Conservation (phyloP, 1,284 basidiomycete species). For the Cryptococcus neoformans region DNA sequence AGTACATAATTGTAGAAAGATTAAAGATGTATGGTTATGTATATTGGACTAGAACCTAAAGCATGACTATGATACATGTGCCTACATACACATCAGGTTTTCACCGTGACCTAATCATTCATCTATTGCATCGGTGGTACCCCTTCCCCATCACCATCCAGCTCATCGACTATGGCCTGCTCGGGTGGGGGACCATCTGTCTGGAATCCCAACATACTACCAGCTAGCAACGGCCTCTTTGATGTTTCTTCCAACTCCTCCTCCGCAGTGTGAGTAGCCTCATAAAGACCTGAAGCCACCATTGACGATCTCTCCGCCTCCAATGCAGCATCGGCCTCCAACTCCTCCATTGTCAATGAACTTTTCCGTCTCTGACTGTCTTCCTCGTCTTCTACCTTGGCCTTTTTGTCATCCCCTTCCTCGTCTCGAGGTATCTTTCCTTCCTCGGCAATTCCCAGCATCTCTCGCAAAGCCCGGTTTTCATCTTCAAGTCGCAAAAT, state of each 20-base stretch:
- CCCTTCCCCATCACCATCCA: conserved; percentile 7
- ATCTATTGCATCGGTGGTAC: not conserved
- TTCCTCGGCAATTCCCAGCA: conserved; percentile 61
- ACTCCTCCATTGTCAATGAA: conserved; percentile 38
- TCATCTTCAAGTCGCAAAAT: conserved; percentile 73
- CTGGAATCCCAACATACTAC: conserved; percentile 17
- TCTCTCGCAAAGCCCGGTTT: conserved; percentile 69
- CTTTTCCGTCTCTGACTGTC: conserved; percentile 22
- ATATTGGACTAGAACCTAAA: not conserved
- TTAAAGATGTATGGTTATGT: not conserved
- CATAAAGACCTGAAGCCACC: not conserved
- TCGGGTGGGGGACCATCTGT: conserved; percentile 19
- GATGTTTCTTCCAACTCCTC: not conserved
- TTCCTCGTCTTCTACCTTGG: not conserved
- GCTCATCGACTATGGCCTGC: conserved; percentile 19
- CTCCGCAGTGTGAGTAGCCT: not conserved
- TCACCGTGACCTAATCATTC: not conserved
- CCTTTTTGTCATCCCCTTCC: conserved; percentile 9
- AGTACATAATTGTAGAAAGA: conserved; percentile 29
- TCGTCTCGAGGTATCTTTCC: conserved; percentile 6
- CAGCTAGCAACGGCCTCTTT: conserved; percentile 1
- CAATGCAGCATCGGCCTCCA: conserved; percentile 35
- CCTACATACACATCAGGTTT: not conserved
- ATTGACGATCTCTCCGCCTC: conserved; percentile 23
- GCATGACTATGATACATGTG: conserved; percentile 1